Percentiles rank a stretch among this genome's conserved stretches.
These are phyloP conservation scores for Lecanicillium sp. DNA, from an alignment of 2,329 filamentous ascomycete species.

Conservation along the genomic window DNA sequence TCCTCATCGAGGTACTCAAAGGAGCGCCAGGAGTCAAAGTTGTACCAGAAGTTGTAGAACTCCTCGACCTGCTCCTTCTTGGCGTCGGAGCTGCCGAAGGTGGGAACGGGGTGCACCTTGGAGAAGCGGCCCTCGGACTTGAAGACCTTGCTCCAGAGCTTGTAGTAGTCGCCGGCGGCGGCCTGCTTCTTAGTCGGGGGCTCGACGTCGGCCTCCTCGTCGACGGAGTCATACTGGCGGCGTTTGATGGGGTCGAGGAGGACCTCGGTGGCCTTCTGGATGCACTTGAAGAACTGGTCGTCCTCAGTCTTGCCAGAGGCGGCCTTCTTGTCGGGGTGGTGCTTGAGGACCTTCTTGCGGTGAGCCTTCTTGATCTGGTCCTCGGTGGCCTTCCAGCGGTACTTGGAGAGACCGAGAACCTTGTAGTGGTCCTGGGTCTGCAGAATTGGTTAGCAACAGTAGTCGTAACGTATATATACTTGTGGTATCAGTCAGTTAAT, in stretches of 20 bases:
- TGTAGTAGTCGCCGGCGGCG: slow-evolving; percentile 86
- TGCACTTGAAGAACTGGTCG: slow-evolving; percentile 99
- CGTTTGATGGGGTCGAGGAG: slow-evolving; percentile 88
- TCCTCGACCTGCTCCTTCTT: slow-evolving; percentile 83
- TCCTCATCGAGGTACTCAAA: slow-evolving; percentile 99
- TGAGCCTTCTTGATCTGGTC: slow-evolving; percentile 99
- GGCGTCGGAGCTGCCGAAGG: slow-evolving; percentile 77
- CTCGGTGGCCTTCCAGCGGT: slow-evolving; percentile 87
- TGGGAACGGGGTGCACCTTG: slow-evolving; percentile 80
- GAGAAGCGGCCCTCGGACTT: slow-evolving; percentile 90
- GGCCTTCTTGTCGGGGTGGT: slow-evolving; percentile 98
- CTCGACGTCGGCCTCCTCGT: slow-evolving; percentile 87
- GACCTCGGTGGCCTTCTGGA: slow-evolving; percentile 94
- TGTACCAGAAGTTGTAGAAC: slow-evolving; percentile 99
- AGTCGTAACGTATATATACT: background rate
- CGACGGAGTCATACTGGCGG: slow-evolving; percentile 93
- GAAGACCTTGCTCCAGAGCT: slow-evolving; percentile 87
- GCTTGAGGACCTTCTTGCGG: slow-evolving; percentile 98
- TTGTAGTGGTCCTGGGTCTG: slow-evolving; percentile 96
- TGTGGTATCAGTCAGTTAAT: background rate
- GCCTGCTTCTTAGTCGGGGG: slow-evolving; percentile 88
- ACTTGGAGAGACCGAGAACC: slow-evolving; percentile 86
- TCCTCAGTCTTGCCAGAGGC: slow-evolving; percentile 81
- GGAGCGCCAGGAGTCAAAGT: slow-evolving; percentile 94
- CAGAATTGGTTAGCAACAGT: slow-evolving; percentile 4